Conservation (phyloP, 805 yeast species). For the Kazachstania bromeliacearum region DNA sequence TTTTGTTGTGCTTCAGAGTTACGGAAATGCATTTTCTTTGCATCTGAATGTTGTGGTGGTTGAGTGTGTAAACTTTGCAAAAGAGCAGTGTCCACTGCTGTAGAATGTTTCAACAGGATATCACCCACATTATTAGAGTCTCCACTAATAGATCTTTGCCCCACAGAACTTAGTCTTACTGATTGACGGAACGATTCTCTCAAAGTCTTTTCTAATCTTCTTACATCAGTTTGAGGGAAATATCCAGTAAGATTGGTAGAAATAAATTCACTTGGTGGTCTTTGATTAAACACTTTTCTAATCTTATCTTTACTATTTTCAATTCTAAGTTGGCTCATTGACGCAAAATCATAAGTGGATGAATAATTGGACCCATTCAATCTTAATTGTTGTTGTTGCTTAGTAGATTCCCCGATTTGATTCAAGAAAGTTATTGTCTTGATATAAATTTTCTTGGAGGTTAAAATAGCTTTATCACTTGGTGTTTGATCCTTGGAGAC, state of each 20-base stretch:
- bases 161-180: constrained; percentile 36
- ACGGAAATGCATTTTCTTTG: neutral
- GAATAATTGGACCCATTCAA: neutral
- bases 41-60: neutral
- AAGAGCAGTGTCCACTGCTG: constrained; percentile 44
- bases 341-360: neutral
- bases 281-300: constrained; percentile 58
- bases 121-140: constrained; percentile 52
- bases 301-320: constrained; percentile 24
- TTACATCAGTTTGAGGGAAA: constrained; percentile 74
- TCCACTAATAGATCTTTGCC: constrained; percentile 26
- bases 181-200: constrained; percentile 78
- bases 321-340: constrained; percentile 9
- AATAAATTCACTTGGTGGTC: constrained; percentile 90
- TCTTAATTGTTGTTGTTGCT: neutral
- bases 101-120: constrained; percentile 45
- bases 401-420: neutral
- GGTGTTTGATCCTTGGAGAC: constrained; percentile 61
- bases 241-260: constrained; percentile 83
- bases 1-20: no score
- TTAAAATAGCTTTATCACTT: constrained; percentile 46
- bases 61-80: constrained; percentile 20
- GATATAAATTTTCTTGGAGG: constrained; percentile 39
- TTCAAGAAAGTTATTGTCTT: constrained; percentile 8
- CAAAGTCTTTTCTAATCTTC: constrained; percentile 67